These are phyloP conservation scores for Sesbania bispinosa DNA, from an alignment of 306 rosid genomes.

Conservation along the genomic window DNA sequence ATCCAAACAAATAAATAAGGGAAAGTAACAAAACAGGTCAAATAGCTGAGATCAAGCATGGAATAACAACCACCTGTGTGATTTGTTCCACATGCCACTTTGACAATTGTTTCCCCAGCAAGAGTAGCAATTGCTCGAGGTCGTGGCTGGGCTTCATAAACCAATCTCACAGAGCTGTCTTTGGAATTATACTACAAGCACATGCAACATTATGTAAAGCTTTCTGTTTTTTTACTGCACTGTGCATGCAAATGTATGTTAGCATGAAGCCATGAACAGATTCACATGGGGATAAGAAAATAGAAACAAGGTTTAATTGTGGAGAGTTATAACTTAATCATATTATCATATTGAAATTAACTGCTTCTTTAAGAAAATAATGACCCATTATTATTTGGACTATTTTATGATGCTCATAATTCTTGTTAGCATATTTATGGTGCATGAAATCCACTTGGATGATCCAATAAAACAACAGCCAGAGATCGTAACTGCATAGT, in stretches of 20 bases:
- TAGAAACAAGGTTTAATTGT: background rate
- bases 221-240: background rate
- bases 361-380: background rate
- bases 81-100: constrained; percentile 92
- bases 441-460: background rate
- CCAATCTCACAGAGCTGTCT: constrained; percentile 90
- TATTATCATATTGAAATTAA: background rate
- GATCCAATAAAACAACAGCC: background rate
- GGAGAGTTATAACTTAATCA: background rate
- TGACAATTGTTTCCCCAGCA: constrained; percentile 77
- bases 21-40: background rate
- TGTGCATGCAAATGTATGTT: background rate
- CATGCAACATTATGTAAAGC: constrained; percentile 32
- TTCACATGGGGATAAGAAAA: background rate
- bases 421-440: background rate
- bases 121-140: constrained; percentile 84
- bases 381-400: background rate
- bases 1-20: constrained; percentile 7
- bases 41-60: background rate
- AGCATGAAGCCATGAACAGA: background rate
- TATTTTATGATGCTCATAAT: background rate
- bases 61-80: constrained; percentile 72
- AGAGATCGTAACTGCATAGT: background rate
- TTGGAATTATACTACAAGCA: constrained; percentile 84
- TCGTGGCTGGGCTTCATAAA: constrained; percentile 96